A percentile compares a stretch with the other conserved stretches of the same genome.
Evolutionary conservation across 2,329 filamentous ascomycete species (phyloP).

Genomic region (Talaromyces sp.): DNA sequence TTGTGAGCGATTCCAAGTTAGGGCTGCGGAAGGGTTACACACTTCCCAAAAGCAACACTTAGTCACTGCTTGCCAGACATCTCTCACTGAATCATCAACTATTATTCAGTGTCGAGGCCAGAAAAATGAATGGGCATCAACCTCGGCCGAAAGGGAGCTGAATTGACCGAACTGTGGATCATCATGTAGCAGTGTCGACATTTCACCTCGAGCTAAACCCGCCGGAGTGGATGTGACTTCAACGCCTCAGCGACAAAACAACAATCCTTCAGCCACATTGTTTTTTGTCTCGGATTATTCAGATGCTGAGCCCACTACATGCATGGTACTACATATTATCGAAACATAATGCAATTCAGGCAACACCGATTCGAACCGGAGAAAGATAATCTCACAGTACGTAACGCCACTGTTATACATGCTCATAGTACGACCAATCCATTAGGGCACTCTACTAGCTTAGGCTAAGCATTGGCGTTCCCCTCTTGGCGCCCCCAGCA

Average conservation of each 20-base stretch:
- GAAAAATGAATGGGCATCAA: neutral
- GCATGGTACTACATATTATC: neutral
- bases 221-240: neutral
- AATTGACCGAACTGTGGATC: neutral
- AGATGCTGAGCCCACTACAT: neutral
- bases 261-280: neutral
- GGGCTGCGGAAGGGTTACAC: no score
- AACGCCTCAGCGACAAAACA: neutral
- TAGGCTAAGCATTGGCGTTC: neutral
- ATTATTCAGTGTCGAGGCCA: no score
- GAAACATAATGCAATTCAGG: neutral
- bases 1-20: no score
- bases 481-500: neutral
- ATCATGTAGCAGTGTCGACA: neutral
- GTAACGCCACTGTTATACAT: neutral
- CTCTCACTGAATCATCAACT: no score
- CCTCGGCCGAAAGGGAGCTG: neutral
- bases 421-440: neutral
- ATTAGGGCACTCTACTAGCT: neutral
- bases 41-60: no score
- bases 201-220: neutral
- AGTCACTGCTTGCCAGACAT: no score
- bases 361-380: neutral
- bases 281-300: neutral
- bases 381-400: neutral